A percentile compares a stretch with the other conserved stretches of the same genome.
phyloP scores from a whole-genome alignment of 176 grass and related monocot genomes.

The Triticum aestivum region DNA sequence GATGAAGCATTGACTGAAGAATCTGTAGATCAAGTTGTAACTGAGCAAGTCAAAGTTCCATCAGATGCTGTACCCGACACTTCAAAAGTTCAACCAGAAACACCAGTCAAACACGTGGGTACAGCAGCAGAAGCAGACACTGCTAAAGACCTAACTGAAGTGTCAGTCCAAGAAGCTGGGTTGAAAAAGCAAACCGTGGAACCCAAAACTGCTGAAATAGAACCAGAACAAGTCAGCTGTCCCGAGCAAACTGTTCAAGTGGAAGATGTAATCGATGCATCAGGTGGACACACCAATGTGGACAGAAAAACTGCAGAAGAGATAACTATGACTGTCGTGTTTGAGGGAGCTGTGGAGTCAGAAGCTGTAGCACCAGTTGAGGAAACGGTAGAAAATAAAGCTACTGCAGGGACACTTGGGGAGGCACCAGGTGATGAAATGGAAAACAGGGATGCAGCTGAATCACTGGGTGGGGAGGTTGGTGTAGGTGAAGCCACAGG shows the following conservation, averaged over 20 bases:
- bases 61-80: slow-evolving; percentile 6
- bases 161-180: background rate
- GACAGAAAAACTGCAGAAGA: slow-evolving; percentile 15
- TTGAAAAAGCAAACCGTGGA: background rate
- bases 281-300: slow-evolving; percentile 4
- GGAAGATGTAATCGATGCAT: slow-evolving; percentile 12
- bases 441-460: slow-evolving; percentile 20
- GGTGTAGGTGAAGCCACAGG: background rate
- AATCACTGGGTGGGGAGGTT: background rate
- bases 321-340: background rate
- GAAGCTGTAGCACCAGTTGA: background rate
- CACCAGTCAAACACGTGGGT: background rate
- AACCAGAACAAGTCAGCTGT: background rate
- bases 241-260: slow-evolving; percentile 17
- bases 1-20: slow-evolving; percentile 16
- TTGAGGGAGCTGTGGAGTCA: slow-evolving; percentile 12
- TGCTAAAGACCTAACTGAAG: slow-evolving; percentile 1
- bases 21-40: background rate
- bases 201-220: slow-evolving; percentile 10
- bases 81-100: slow-evolving; percentile 9
- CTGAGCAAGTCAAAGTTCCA: slow-evolving; percentile 33
- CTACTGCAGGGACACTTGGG: background rate
- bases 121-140: background rate
- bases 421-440: background rate
- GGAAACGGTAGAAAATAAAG: slow-evolving; percentile 16